Percentiles rank a stretch among this genome's conserved stretches.
Evolutionary conservation across 345 rosid genomes (phyloP).

Genomic region (Noccaea caerulescens): DNA sequence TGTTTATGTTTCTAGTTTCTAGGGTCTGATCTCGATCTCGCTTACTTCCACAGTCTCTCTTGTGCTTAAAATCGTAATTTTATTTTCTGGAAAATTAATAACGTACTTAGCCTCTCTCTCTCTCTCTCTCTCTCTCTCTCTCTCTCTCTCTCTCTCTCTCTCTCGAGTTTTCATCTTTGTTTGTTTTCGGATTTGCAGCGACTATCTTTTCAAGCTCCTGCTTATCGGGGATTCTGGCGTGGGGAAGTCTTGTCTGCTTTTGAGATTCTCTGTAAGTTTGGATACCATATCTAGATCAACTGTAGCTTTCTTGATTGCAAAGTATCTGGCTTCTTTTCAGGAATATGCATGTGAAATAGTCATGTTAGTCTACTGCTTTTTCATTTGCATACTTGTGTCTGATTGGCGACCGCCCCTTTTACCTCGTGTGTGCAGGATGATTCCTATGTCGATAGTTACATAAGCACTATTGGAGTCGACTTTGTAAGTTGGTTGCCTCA

Average conservation of each 20-base stretch:
- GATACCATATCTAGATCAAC: background rate
- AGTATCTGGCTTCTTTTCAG: background rate
- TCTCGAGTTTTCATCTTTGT: background rate
- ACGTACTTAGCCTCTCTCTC: background rate
- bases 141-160: too few relatives aligned
- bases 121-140: too few relatives aligned
- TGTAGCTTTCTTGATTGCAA: background rate
- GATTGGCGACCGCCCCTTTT: background rate
- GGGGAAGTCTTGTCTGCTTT: slow-evolving; percentile 65
- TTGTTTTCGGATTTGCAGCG: slow-evolving; percentile 47
- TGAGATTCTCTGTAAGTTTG: slow-evolving; percentile 60
- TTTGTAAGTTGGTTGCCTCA: slow-evolving; percentile 54
- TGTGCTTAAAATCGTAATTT: background rate
- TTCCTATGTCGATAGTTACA: slow-evolving; percentile 80
- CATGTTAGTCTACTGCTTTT: background rate
- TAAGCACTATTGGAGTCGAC: slow-evolving; percentile 86
- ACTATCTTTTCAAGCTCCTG: slow-evolving; percentile 65
- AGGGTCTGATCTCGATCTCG: background rate
- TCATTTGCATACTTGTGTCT: background rate
- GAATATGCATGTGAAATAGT: background rate
- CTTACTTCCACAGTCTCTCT: background rate
- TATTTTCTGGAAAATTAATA: too few relatives aligned
- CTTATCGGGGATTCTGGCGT: slow-evolving; percentile 70
- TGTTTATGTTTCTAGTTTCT: background rate
- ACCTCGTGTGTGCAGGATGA: slow-evolving; percentile 58